These are phyloP conservation scores for Coprinellus micaceus DNA, from an alignment of 768 basidiomycete genomes.

Conservation along the genomic window DNA sequence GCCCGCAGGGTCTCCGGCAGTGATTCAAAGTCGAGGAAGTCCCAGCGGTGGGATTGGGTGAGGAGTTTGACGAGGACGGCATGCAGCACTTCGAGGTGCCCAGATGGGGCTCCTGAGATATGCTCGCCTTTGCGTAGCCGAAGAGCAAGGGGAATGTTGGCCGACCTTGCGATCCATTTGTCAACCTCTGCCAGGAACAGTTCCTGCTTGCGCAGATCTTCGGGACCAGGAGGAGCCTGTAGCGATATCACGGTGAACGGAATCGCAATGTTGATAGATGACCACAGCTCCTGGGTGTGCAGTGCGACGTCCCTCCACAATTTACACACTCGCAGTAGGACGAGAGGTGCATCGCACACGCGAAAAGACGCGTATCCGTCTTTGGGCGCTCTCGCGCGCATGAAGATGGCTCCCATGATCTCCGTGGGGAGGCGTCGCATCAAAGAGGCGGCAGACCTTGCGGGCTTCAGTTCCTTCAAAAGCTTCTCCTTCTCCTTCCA, in stretches of 20 bases:
- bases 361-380: neutral
- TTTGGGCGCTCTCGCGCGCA: neutral
- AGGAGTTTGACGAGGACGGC: no score
- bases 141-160: neutral
- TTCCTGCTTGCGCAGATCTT: neutral
- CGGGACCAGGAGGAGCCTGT: neutral
- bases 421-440: neutral
- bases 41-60: no score
- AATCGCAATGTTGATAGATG: neutral
- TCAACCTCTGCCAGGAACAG: neutral
- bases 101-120: neutral
- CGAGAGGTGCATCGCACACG: neutral
- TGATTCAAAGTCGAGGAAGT: neutral
- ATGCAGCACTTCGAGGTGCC: no score
- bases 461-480: neutral
- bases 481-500: neutral
- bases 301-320: neutral
- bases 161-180: neutral
- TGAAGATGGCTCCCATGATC: neutral
- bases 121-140: neutral
- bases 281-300: slow-evolving; percentile 16
- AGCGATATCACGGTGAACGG: neutral
- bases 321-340: neutral
- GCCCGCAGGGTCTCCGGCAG: no score
- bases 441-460: neutral